Conservation (phyloP, 176 grass and related monocot species). For the Rhipidocladum racemiflorum region DNA sequence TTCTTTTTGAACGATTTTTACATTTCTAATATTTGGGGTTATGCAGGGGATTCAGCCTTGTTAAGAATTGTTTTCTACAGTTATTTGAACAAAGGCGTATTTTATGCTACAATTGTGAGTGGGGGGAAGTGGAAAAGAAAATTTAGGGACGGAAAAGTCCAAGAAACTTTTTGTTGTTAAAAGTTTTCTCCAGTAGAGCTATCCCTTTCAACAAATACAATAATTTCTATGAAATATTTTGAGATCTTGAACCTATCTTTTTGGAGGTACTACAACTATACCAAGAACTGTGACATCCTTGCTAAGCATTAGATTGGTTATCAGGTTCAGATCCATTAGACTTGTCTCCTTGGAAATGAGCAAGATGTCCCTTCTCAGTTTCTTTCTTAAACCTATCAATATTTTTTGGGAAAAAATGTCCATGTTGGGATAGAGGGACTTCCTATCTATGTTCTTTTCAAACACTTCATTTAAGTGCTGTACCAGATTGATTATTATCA, state of each 20-base stretch:
- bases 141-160: not conserved
- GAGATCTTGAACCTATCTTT: not conserved
- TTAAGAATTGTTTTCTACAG: not conserved
- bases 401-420: not conserved
- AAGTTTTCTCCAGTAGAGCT: not conserved
- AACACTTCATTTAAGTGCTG: not conserved
- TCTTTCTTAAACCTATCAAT: not conserved
- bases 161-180: not conserved
- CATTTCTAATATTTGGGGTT: not conserved
- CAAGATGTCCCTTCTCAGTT: not conserved
- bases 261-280: not conserved
- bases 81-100: conserved; percentile 9
- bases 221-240: conserved; percentile 3
- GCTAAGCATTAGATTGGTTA: not conserved
- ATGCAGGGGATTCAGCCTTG: not conserved
- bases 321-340: not conserved
- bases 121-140: not conserved
- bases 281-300: not conserved
- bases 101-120: not conserved
- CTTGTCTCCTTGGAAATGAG: not conserved
- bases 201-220: not conserved
- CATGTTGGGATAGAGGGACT: not conserved
- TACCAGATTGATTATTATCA: not conserved
- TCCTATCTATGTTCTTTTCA: not conserved
- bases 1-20: not conserved